These are phyloP conservation scores for Herpotrichia juniperi DNA, from an alignment of 2,329 filamentous ascomycete species.

Conservation along the genomic window DNA sequence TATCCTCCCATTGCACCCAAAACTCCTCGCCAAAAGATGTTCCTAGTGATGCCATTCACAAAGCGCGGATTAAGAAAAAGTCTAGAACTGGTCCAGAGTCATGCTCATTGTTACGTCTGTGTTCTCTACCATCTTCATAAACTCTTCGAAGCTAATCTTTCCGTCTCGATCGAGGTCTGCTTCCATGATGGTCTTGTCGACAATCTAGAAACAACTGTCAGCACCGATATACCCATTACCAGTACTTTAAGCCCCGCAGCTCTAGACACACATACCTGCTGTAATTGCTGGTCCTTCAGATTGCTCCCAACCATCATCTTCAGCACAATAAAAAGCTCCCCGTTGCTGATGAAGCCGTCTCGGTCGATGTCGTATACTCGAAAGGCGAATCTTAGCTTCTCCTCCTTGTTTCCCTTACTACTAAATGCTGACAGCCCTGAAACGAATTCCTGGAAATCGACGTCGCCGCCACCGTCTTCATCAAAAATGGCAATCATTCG, in stretches of 20 bases:
- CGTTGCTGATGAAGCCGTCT: slow-evolving; percentile 98
- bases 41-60: slow-evolving; percentile 22
- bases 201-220: slow-evolving; percentile 65
- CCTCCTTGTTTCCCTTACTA: slow-evolving; percentile 98
- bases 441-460: slow-evolving; percentile 99
- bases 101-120: slow-evolving; percentile 75
- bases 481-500: slow-evolving; percentile 99
- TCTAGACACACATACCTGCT: slow-evolving; percentile 63
- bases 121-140: slow-evolving; percentile 97
- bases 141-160: slow-evolving; percentile 99
- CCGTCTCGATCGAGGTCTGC: slow-evolving; percentile 94
- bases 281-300: slow-evolving; percentile 96
- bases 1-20: slow-evolving; percentile 28
- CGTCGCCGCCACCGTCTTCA: slow-evolving; percentile 95
- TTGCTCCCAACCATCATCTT: slow-evolving; percentile 99
- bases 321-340: slow-evolving; percentile 97
- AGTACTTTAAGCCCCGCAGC: background rate
- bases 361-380: slow-evolving; percentile 99
- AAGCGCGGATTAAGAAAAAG: slow-evolving; percentile 15
- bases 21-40: slow-evolving; percentile 42
- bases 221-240: slow-evolving; percentile 2
- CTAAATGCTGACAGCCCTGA: slow-evolving; percentile 94
- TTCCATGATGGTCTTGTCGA: slow-evolving; percentile 99
- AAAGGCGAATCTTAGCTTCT: slow-evolving; percentile 97
- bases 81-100: slow-evolving; percentile 63